Conservation (phyloP, 805 yeast species). For the Saturnispora bothae region DNA sequence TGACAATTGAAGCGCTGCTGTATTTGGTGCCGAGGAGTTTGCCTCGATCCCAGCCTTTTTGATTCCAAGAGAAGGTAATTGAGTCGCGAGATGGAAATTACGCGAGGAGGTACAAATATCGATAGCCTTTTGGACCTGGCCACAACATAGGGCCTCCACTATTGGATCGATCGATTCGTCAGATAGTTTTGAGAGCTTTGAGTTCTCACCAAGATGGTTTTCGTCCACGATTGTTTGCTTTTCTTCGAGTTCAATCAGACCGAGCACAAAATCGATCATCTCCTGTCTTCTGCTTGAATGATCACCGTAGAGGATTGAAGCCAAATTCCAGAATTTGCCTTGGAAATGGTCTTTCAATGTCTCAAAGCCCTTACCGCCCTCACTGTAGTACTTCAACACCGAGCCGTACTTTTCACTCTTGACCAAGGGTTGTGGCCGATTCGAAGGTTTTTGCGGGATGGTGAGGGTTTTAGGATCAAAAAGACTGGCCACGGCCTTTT, state of each 20-base stretch:
- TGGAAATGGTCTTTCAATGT: constrained; percentile 7
- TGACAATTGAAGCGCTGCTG: constrained; percentile 53
- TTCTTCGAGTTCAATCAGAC: too few species aligned
- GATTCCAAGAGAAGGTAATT: constrained; percentile 63
- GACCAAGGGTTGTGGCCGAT: too few species aligned
- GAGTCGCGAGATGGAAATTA: constrained; percentile 59
- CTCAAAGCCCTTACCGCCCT: constrained; percentile 8
- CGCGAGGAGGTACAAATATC: constrained; percentile 46
- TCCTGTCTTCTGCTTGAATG: too few species aligned
- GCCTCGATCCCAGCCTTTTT: constrained; percentile 50
- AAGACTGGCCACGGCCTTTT: too few species aligned
- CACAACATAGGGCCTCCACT: constrained; percentile 39
- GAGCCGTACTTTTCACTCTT: neutral
- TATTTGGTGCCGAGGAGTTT: too few species aligned
- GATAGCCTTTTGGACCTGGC: constrained; percentile 54
- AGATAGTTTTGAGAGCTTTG: constrained; percentile 26
- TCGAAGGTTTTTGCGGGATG: too few species aligned
- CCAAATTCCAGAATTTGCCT: constrained; percentile 15
- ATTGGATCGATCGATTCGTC: constrained; percentile 41
- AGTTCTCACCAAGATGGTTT: too few species aligned
- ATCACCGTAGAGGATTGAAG: constrained; percentile 5
- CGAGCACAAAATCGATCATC: too few species aligned
- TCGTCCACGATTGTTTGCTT: too few species aligned
- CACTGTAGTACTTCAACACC: constrained; percentile 7
- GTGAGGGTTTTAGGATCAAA: too few species aligned